Conservation (phyloP, 2,329 filamentous ascomycete genomes). For the Penicillium sp. region DNA sequence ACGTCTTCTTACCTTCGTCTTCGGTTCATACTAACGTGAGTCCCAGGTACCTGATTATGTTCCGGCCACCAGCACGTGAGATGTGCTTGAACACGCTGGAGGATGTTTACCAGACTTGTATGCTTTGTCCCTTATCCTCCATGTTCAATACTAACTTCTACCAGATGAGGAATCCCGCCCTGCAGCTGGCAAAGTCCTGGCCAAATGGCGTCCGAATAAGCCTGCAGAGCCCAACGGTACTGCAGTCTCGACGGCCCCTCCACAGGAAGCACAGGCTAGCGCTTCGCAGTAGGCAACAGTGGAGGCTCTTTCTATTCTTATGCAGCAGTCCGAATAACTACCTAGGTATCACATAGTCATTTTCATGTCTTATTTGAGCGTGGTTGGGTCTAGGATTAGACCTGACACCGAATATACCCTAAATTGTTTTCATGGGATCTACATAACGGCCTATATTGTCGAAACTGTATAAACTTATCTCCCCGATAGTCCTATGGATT, state of each 20-base stretch:
- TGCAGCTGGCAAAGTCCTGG: constrained; percentile 50
- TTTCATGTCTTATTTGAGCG: neutral
- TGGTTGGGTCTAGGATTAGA: neutral
- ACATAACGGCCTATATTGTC: neutral
- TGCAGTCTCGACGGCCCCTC: constrained; percentile 7
- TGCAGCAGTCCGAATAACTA: too few species aligned
- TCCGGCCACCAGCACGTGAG: constrained; percentile 56
- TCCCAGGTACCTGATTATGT: constrained; percentile 50
- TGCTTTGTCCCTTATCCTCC: constrained; percentile 17
- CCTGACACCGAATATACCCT: neutral
- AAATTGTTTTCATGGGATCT: neutral
- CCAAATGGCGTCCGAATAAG: constrained; percentile 49
- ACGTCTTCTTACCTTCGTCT: constrained; percentile 22
- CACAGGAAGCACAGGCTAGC: constrained; percentile 8
- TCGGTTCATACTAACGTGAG: constrained; percentile 10
- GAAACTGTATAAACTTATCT: neutral
- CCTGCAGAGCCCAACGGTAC: constrained; percentile 13
- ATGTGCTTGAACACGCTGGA: constrained; percentile 55
- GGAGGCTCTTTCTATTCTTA: neutral
- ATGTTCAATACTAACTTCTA: constrained; percentile 4
- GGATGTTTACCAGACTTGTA: constrained; percentile 54
- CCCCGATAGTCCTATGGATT: too few species aligned
- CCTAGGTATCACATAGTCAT: too few species aligned
- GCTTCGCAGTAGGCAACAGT: constrained; percentile 1
- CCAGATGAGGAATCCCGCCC: constrained; percentile 46